Evolutionary conservation across 768 basidiomycete species (phyloP).

Genomic region (Suillus subalutaceus): DNA sequence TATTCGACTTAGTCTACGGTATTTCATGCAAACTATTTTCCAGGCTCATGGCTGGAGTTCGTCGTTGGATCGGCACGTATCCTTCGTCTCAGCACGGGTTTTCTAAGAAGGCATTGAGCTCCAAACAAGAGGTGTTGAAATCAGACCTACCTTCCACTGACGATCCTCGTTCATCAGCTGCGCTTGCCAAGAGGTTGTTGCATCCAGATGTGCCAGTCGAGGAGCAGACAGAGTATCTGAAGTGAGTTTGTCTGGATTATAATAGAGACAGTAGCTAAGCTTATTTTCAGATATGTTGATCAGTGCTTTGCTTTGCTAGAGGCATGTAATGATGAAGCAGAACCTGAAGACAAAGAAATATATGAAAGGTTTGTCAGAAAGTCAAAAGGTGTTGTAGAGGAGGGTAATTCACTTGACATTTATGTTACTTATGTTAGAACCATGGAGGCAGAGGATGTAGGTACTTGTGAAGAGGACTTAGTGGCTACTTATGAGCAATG

Average conservation of each 20-base stretch:
- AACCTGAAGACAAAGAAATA: constrained; percentile 58
- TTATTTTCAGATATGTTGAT: constrained; percentile 63
- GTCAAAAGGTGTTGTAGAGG: constrained; percentile 38
- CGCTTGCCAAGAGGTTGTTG: constrained; percentile 58
- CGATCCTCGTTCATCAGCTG: constrained; percentile 51
- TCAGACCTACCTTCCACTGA: constrained; percentile 30
- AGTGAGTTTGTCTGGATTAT: constrained; percentile 41
- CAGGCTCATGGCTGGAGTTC: constrained; percentile 79
- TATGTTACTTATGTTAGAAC: constrained; percentile 7
- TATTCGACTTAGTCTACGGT: constrained; percentile 27
- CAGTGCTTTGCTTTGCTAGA: constrained; percentile 70
- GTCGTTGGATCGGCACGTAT: constrained; percentile 73
- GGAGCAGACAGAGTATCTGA: constrained; percentile 75
- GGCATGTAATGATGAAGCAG: constrained; percentile 54
- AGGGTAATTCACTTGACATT: background rate
- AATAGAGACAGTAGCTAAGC: background rate
- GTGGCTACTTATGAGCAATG: constrained; percentile 5
- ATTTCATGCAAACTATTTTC: constrained; percentile 9
- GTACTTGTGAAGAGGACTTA: background rate
- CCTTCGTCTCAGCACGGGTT: constrained; percentile 44
- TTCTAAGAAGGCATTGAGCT: constrained; percentile 39
- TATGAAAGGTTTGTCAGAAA: constrained; percentile 57
- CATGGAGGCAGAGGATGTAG: constrained; percentile 1
- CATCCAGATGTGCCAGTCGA: constrained; percentile 63
- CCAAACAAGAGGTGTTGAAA: constrained; percentile 24